These are phyloP conservation scores for Lactifluus echinatus DNA, from an alignment of 768 basidiomycete genomes.

Conservation along the genomic window DNA sequence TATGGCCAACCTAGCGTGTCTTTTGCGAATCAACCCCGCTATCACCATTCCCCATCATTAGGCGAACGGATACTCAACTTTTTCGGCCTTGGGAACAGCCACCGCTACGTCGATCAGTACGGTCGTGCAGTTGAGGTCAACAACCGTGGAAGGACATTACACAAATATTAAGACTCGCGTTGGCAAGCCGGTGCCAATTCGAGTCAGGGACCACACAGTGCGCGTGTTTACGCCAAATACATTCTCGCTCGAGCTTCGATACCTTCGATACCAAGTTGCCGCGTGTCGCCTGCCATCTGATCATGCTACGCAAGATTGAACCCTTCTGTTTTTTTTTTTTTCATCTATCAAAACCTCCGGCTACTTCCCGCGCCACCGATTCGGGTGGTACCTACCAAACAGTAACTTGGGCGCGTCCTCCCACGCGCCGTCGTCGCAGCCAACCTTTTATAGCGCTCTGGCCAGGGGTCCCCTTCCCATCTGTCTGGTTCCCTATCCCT, in stretches of 20 bases:
- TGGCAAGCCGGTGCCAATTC: not conserved
- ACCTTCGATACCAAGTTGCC: slow-evolving; percentile 11
- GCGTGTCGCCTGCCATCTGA: slow-evolving; percentile 8
- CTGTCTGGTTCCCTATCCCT: not conserved
- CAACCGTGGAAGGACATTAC: not conserved
- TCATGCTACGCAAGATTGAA: slow-evolving; percentile 3
- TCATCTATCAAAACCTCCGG: not conserved
- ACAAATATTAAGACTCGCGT: slow-evolving; percentile 10
- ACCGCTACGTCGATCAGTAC: slow-evolving; percentile 36
- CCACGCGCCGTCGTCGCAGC: slow-evolving; percentile 7
- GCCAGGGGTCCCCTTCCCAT: not conserved
- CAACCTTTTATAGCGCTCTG: not conserved
- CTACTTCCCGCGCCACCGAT: slow-evolving; percentile 2
- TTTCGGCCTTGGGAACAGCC: slow-evolving; percentile 28
- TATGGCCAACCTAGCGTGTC: slow-evolving; percentile 17
- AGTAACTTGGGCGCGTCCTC: slow-evolving; percentile 3
- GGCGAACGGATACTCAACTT: slow-evolving; percentile 33
- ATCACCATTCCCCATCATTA: slow-evolving; percentile 22
- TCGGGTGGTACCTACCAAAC: slow-evolving; percentile 2
- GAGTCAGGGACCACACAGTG: slow-evolving; percentile 8
- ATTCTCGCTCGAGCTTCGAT: slow-evolving; percentile 12
- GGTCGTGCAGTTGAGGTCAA: slow-evolving; percentile 30
- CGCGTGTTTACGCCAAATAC: slow-evolving; percentile 10
- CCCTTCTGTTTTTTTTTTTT: slow-evolving; percentile 7
- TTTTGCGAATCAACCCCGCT: not conserved